Base-by-base conservation (phyloP, 768 basidiomycete species). In the Hypholoma fasciculare region DNA sequence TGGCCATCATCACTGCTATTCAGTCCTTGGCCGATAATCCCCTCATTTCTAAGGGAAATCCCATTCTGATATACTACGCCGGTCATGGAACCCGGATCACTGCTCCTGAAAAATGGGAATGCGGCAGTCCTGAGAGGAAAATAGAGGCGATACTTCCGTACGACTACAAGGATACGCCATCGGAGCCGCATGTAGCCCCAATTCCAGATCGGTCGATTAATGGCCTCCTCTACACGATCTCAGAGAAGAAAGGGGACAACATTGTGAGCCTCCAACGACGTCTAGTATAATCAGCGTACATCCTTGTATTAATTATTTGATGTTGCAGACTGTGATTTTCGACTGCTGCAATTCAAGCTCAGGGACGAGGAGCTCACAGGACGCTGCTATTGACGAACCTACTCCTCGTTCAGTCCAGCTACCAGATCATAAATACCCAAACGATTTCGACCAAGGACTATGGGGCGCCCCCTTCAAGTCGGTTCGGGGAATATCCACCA, bases 11-110 rank as follows among this genome's bases (percentile, higher is more conserved):
- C 23, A 12, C 23, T 2, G 57, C 59, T 13, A 51, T 63, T 20
- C 26, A 54, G 34, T 17, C 14, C 4, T 47, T 63, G 6, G 49
- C 34, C 13, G 40, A 20, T 2, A 49, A 61, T 44, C 3, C 39
- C 3, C 42, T 40, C 2, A 59, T 64, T n/a, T 34, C 55, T 1
- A 30, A n/a, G 27, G 63, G 55, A 13, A 52, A 57, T 17, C 50
- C 63, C 11, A 54, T 64, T n/a, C 34, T 64, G 17, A 49, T 64
- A 14, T 64, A 56, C 42, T 64, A 47, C 34, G 63, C 63, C 11
- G 63, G 63, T 9, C 63, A 64, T 56, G 60, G 63, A 2, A 27
- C 50, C 23, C 37, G 50, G 34, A 49, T 52, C 11, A 46, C 40
- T 30, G 34, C 52, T 3, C 48, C 37, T 9, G 39, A 51, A 6